Base-by-base conservation (phyloP, 2,329 filamentous ascomycete species). In the Zalaria obscura region DNA sequence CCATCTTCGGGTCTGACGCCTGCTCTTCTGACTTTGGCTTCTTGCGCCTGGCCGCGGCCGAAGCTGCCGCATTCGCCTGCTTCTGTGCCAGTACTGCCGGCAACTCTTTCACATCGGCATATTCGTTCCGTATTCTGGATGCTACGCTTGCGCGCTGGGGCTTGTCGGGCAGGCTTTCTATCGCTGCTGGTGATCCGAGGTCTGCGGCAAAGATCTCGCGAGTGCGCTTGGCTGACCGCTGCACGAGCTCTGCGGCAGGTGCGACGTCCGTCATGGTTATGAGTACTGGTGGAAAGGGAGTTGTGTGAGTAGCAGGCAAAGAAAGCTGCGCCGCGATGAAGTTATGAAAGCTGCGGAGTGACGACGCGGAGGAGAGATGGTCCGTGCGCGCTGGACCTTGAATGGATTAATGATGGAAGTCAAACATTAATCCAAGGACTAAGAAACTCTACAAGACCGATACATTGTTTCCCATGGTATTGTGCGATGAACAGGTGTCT, bases 21-120 rank as follows among this genome's bases (percentile, higher is more conserved):
- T 72, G 62, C 42, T 67, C 63, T 46, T 72, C 69, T 11, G 64
- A 61, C 59, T 75, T 77, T 31, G 71, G 66, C 52, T 78, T 75
- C 60, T 78, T 83, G 49, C 76, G 70, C 48, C 78, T 70, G 46
- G 74, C 71, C 5, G 70, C 72, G n/a, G 75, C 65, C 4, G 69
- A 66, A 3, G 69, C 61, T 26, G 67, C 64, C 32, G 74, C 72
- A 52, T 69, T 75, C 9, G 82, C 80, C 60, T 88, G 81, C 58
- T 88, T 91, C 25, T 83, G 80, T 31, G 83, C 83, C 18, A 95
- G 71, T 1, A 76, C 76, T 25, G 80, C 75, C 4, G 88, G 88
- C 3, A 95, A 71, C 47, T 82, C 80, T 56, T 78, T 76, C 25
- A 91, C 80, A 54, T 79, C 69, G 51, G 78, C 74, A 61, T 94